Base-by-base conservation (phyloP, 179 eudicot genomes). In the Silene coronaria region DNA sequence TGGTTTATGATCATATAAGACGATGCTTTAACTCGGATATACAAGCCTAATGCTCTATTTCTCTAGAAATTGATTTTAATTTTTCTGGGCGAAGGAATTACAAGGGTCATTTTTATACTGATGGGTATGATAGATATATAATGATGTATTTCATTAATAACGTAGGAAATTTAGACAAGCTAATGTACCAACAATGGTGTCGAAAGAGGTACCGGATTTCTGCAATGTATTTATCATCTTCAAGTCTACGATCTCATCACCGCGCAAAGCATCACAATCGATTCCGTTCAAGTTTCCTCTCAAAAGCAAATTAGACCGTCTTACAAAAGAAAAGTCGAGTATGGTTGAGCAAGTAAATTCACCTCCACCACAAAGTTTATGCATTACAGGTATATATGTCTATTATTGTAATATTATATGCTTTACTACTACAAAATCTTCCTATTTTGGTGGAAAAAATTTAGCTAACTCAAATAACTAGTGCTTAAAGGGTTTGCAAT, bases 151-250 rank as follows among this genome's bases (percentile, higher is more conserved):
- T 30, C 17, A 5, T 46, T 73, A 42, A 48, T 48, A 63, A 70
- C 61, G 51, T 72, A 77, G 83, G 78, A 84, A 81, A 64, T 82
- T 80, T 22, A 77, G 80, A 70, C 76, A 70, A 24, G 17, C 78
- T 17, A 84, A 80, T 45, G 24, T 74, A 71, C 80, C 82, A 77
- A 36, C 24, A 70, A 45, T 32, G 30, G 88, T 90, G 65, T 55
- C 84, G 24, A 89, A 83, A 88, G 87, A 82, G 36, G 89, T 83
- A 36, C 98, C 98, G 34, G 96, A 92, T 85, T 94, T 94, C 80
- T 92, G 98, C 85, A 86, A 86, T 0, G 85, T 90, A 22, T 94
- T 85, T 78, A 88, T 89, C 74, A 86, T 94, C 81, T 84, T 88
- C 70, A 92, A 92, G 82, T 84, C 91, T 34, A 92, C 88, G 87